These are phyloP conservation scores for Dendrobium chrysotoxum DNA, from an alignment of 106 monocot species.

Conservation along the genomic window DNA sequence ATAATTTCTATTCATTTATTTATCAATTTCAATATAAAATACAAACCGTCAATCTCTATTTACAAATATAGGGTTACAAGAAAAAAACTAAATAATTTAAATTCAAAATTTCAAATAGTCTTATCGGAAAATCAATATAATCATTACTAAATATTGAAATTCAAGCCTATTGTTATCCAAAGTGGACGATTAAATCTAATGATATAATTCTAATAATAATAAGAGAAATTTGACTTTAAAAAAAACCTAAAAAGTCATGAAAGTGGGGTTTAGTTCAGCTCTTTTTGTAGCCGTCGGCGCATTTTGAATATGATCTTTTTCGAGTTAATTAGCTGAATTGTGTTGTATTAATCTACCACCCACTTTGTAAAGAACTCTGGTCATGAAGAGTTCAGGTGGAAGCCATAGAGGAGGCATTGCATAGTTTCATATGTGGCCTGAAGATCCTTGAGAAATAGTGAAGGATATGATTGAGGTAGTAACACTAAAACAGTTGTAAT, in stretches of 20 bases:
- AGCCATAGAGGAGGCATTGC: not conserved
- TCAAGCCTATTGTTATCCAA: not conserved
- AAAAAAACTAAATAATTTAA: not conserved
- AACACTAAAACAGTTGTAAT: not conserved
- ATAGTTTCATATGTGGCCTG: not conserved
- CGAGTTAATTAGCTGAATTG: not conserved
- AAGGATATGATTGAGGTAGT: not conserved
- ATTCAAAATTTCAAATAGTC: not conserved
- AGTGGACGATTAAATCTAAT: not conserved
- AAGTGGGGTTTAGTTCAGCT: not conserved
- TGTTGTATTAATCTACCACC: not conserved
- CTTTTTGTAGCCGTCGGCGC: not conserved
- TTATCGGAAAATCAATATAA: not conserved
- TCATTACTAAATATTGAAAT: not conserved
- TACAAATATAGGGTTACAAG: not conserved
- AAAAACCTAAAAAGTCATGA: not conserved
- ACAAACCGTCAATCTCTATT: not conserved
- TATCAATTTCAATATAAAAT: not conserved
- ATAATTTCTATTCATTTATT: too few species aligned
- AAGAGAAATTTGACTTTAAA: not conserved
- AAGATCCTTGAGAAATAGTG: not conserved
- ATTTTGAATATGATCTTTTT: not conserved
- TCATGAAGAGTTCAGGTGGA: not conserved
- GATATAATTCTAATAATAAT: not conserved
- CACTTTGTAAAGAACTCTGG: not conserved